A percentile compares a stretch with the other conserved stretches of the same genome.
These are phyloP conservation scores for Cordyceps cateniannulata DNA, from an alignment of 2,329 filamentous ascomycete genomes.

Conservation along the genomic window DNA sequence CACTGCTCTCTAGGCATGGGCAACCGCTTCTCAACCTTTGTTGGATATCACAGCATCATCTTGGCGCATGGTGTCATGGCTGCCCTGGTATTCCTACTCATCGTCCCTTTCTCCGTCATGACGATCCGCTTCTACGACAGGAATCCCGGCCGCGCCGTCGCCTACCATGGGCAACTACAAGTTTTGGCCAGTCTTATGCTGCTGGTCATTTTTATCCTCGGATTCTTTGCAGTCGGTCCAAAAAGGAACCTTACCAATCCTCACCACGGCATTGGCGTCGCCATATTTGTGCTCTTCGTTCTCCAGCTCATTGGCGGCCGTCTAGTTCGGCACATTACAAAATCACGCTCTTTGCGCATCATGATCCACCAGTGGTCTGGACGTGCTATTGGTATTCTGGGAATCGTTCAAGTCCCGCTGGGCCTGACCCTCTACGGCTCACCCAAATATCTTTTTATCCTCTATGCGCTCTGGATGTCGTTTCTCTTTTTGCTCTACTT, in stretches of 20 bases:
- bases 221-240: constrained; percentile 72
- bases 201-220: constrained; percentile 66
- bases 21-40: constrained; percentile 65
- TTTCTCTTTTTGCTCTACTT: constrained; percentile 72
- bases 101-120: constrained; percentile 69
- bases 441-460: constrained; percentile 74
- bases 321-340: constrained; percentile 49
- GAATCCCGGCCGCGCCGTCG: constrained; percentile 54
- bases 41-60: constrained; percentile 65
- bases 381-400: constrained; percentile 68
- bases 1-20: constrained; percentile 61
- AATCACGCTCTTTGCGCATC: constrained; percentile 42
- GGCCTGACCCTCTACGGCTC: constrained; percentile 91
- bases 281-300: constrained; percentile 67
- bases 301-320: constrained; percentile 65
- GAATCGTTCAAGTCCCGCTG: constrained; percentile 79
- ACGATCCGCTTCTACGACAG: constrained; percentile 64
- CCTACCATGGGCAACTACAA: constrained; percentile 69
- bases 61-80: constrained; percentile 66
- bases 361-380: constrained; percentile 87
- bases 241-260: constrained; percentile 69
- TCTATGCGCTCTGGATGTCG: constrained; percentile 74
- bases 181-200: constrained; percentile 61
- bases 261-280: constrained; percentile 77
- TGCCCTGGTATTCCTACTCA: constrained; percentile 65